Base-by-base conservation (phyloP, 495 filamentous ascomycete species). In the Penicillium subrubescens region DNA sequence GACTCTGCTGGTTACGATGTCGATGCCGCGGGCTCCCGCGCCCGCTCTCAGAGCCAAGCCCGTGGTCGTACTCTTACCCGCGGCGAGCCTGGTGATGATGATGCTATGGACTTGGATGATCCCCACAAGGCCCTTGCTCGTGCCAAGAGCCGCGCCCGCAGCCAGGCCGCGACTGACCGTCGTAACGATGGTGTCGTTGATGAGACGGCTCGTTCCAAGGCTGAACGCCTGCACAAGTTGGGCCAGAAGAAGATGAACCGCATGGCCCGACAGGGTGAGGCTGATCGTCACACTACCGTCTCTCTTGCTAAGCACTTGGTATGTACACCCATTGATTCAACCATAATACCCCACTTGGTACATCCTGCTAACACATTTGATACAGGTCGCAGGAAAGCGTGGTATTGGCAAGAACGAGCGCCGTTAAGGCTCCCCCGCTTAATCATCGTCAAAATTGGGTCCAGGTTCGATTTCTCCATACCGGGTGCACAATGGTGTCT, bases 171-270 rank as follows among this genome's bases (percentile, higher is more conserved):
- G 34, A 90, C 88, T 41, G 94, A 97, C 79, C 86, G 95, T 75
- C 83, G 90, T 43, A 86, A 91, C 35, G 94, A 97, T 60, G 95
- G 95, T 81, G 77, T 83, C 44, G 72, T 71, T 21, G 72, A 76
- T 65, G 71, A 73, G 43, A 75, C 72, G 44, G 81, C 84, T 34
- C 84, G 92, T 64, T 85, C 80, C 27, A 93, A 93, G 83, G 93
- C 91, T 19, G 96, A 97, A 75, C 88, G 88, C 69, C 77, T 93
- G 73, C 82, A 84, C 68, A 98, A 97, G 84, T 77, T 99, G 71
- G 84, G 89, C 67, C 95, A 99, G 88, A 92, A 93, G 85, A 92
- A 92, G 88, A 97, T 96, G 93, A 98, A 99, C 82, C 84, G 94
- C 64, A 94, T 96, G 91, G 95, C 95, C 48, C 88, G 94, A 74